Evolutionary conservation across 129 eudicot species (phyloP), one percentile per base, ranked within the genome.

Genomic region (Centaurea solstitialis): DNA sequence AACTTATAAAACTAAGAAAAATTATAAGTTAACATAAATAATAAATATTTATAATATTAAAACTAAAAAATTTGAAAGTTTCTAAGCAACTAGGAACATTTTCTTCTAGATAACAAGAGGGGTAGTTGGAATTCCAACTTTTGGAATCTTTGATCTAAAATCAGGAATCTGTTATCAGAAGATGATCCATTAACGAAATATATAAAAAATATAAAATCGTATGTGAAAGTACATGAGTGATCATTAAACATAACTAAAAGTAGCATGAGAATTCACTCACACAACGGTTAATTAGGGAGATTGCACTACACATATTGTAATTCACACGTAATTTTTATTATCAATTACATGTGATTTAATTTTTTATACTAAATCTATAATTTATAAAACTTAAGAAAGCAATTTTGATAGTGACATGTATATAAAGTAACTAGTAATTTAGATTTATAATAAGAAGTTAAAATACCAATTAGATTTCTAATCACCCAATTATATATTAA

Each of bases 81-180:
- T 45, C 47, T 57, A 78, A 53, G 81, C 45, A 78, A 68, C 47
- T 41, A 68, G 67, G 64, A 70, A 35, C 59, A 10, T 72, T 50
- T 11, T 3, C 70, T 38, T 20, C 11, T 37, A 33, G 53, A 77
- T 15, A 50, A 35, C 82, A 79, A 70, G 8, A 50, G 24, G 10
- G 67, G 43, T 21, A 10, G 0, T 62, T 62, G 84, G 45, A 72
- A 80, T 77, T 37, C 26, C 74, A 73, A 65, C 38, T 24, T 39
- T 76, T n/a, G n/a, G 74, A 81, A 73, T 67, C 11, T 41, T 18
- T 80, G 73, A 74, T 57, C 24, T 65, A 67, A 45, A 17, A 68
- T 47, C 28, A 13, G 35, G 35, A 5, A 12, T 15, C 0, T 13
- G 15, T 15, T 20, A 50, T 0, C 3, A 30, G 1, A n/a, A 30